Evolutionary conservation across 2,329 filamentous ascomycete genomes (phyloP).

Genomic region (Pezicula neosporulosa): DNA sequence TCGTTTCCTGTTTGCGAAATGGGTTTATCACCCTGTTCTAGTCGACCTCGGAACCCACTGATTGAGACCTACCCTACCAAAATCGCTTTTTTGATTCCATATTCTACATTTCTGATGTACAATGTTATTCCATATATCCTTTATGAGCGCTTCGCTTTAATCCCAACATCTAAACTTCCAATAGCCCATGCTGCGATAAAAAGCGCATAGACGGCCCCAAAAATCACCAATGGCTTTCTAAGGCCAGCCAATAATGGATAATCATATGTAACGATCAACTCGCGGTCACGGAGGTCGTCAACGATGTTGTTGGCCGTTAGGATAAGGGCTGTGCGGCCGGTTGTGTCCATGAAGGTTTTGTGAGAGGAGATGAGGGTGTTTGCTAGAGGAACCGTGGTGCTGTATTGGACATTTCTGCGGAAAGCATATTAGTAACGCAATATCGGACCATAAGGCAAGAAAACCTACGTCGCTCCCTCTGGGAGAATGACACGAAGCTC

Average conservation of each 20-base stretch:
- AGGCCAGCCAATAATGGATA: slow-evolving; percentile 71
- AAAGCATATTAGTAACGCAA: slow-evolving; percentile 20
- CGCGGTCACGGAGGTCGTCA: slow-evolving; percentile 82
- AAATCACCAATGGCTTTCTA: slow-evolving; percentile 83
- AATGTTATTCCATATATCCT: slow-evolving; percentile 1
- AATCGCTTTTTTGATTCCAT: slow-evolving; percentile 5
- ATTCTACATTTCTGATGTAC: slow-evolving; percentile 16
- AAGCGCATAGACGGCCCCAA: slow-evolving; percentile 67
- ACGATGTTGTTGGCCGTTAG: slow-evolving; percentile 83
- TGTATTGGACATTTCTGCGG: slow-evolving; percentile 72
- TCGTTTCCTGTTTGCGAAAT: too few relatives aligned
- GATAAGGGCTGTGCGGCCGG: slow-evolving; percentile 79
- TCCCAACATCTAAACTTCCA: slow-evolving; percentile 39
- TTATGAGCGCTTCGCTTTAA: slow-evolving; percentile 21
- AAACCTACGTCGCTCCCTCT: slow-evolving; percentile 73
- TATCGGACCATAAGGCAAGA: slow-evolving; percentile 36
- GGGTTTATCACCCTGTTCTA: too few relatives aligned
- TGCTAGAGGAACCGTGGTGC: slow-evolving; percentile 69
- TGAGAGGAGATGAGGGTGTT: slow-evolving; percentile 59
- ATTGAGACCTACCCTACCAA: background rate
- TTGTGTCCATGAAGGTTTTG: slow-evolving; percentile 89
- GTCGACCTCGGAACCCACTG: background rate
- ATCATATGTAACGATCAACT: slow-evolving; percentile 85
- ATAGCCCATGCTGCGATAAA: slow-evolving; percentile 74
- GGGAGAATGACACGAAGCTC: slow-evolving; percentile 81